phyloP scores from a whole-genome alignment of 352 stramenopile species.

The Phytophthora gonapodyides region DNA sequence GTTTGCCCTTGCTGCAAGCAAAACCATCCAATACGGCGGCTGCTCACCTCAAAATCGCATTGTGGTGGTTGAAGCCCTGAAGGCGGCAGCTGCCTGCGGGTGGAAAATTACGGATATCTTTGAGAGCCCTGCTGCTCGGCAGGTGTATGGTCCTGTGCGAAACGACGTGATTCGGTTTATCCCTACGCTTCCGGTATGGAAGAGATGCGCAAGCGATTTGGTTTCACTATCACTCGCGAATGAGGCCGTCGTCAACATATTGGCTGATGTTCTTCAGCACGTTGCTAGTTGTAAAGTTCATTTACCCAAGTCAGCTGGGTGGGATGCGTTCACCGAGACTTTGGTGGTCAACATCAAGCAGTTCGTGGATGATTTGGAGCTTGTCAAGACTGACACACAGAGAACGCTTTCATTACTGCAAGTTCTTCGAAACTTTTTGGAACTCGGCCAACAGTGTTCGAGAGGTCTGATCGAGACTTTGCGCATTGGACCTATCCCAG shows the following conservation, averaged over 20 bases:
- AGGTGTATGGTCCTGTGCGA: slow-evolving; percentile 43
- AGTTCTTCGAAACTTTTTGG: slow-evolving; percentile 47
- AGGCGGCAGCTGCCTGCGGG: slow-evolving; percentile 47
- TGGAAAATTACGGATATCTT: slow-evolving; percentile 57
- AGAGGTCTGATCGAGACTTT: slow-evolving; percentile 32
- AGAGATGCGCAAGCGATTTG: slow-evolving; percentile 29
- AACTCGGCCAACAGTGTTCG: slow-evolving; percentile 48
- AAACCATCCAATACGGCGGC: slow-evolving; percentile 27
- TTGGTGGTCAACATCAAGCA: slow-evolving; percentile 48
- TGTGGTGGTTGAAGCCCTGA: slow-evolving; percentile 38
- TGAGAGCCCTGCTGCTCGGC: slow-evolving; percentile 31
- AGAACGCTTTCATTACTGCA: slow-evolving; percentile 48
- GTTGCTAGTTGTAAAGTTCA: slow-evolving; percentile 47
- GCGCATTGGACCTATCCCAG: slow-evolving; percentile 39
- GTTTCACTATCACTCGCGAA: slow-evolving; percentile 42
- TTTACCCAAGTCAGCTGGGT: slow-evolving; percentile 36
- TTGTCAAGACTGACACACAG: slow-evolving; percentile 33
- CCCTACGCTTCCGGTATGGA: slow-evolving; percentile 47
- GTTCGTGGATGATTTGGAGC: slow-evolving; percentile 42
- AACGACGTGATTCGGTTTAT: slow-evolving; percentile 57
- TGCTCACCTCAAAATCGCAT: slow-evolving; percentile 27
- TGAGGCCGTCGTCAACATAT: slow-evolving; percentile 35
- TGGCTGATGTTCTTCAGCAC: slow-evolving; percentile 44
- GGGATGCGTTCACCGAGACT: slow-evolving; percentile 54
- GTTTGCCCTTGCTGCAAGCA: slow-evolving; percentile 32